A percentile compares a stretch with the other conserved stretches of the same genome.
Conservation (phyloP, 2,329 filamentous ascomycete species). For the Sporothrix brunneoviolacea region DNA sequence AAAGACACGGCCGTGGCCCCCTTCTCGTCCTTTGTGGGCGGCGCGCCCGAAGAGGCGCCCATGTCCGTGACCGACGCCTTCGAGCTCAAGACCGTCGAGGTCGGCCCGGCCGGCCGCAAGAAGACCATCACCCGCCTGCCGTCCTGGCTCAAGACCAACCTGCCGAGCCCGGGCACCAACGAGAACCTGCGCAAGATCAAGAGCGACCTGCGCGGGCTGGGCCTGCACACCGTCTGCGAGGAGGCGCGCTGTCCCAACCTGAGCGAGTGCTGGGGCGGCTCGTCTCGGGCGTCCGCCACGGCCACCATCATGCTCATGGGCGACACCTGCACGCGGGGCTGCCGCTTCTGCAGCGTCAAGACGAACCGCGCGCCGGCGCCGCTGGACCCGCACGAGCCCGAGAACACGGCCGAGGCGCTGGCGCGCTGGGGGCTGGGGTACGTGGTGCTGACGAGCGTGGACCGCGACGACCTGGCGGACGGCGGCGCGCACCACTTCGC, state of each 20-base stretch:
- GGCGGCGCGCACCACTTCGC: conserved; percentile 86
- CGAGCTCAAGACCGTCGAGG: conserved; percentile 54
- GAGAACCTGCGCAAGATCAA: conserved; percentile 91
- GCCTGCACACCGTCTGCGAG: conserved; percentile 93
- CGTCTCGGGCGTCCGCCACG: conserved; percentile 80
- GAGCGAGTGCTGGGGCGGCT: conserved; percentile 94
- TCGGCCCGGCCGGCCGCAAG: conserved; percentile 57
- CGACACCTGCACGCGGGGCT: conserved; percentile 93
- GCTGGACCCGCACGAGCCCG: conserved; percentile 90
- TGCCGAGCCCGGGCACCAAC: conserved; percentile 62
- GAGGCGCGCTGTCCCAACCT: conserved; percentile 97
- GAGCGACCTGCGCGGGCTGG: conserved; percentile 80
- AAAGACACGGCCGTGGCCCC: conserved; percentile 51
- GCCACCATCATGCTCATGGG: conserved; percentile 99
- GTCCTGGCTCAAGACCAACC: conserved; percentile 92
- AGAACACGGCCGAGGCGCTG: conserved; percentile 91
- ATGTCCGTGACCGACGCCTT: conserved; percentile 51
- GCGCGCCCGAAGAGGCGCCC: conserved; percentile 33
- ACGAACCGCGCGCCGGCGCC: conserved; percentile 69
- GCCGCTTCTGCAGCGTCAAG: conserved; percentile 96
- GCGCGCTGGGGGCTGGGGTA: conserved; percentile 92
- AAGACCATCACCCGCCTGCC: conserved; percentile 69
- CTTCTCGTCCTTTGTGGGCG: conserved; percentile 51
- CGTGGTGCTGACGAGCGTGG: conserved; percentile 87
- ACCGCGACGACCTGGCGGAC: conserved; percentile 85